A percentile compares a stretch with the other conserved stretches of the same genome.
Conservation (phyloP, 495 filamentous ascomycete species). For the Bacidia rubella region DNA sequence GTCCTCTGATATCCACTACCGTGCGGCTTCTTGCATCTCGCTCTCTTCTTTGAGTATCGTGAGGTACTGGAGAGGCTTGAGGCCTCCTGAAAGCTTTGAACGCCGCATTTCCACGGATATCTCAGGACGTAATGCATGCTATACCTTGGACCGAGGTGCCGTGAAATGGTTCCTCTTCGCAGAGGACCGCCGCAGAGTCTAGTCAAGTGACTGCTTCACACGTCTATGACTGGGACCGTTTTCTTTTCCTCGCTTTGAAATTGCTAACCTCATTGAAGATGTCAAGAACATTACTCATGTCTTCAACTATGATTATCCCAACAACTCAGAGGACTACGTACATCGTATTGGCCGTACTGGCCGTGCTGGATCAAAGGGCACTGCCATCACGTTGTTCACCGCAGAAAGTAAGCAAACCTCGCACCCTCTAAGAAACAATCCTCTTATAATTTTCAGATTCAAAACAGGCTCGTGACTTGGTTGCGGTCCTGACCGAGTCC, state of each 20-base stretch:
- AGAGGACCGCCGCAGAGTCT: slow-evolving; percentile 51
- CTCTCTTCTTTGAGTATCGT: slow-evolving; percentile 61
- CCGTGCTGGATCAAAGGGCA: slow-evolving; percentile 77
- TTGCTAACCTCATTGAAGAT: slow-evolving; percentile 91
- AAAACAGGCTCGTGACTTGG: slow-evolving; percentile 91
- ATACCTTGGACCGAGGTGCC: slow-evolving; percentile 34
- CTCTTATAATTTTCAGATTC: slow-evolving; percentile 49
- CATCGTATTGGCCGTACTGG: slow-evolving; percentile 93
- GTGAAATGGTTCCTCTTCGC: slow-evolving; percentile 39
- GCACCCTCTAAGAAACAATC: neutral
- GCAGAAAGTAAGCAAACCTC: slow-evolving; percentile 72
- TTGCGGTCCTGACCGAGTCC: slow-evolving; percentile 81
- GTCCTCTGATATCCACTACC: slow-evolving; percentile 76
- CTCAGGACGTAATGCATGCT: slow-evolving; percentile 58
- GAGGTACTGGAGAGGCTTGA: slow-evolving; percentile 58
- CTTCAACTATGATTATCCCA: slow-evolving; percentile 99
- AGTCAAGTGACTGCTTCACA: slow-evolving; percentile 51
- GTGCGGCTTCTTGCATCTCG: slow-evolving; percentile 56
- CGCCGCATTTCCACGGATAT: slow-evolving; percentile 55
- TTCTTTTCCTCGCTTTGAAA: slow-evolving; percentile 31
- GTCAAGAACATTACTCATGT: slow-evolving; percentile 99
- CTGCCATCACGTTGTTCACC: slow-evolving; percentile 90
- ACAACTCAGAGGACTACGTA: slow-evolving; percentile 99
- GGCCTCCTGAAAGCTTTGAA: slow-evolving; percentile 55
- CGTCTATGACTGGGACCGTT: slow-evolving; percentile 44